Percentiles rank a stretch among this genome's conserved stretches.
phyloP scores from a whole-genome alignment of 176 grass and related monocot species.

The Oryza meyeriana region DNA sequence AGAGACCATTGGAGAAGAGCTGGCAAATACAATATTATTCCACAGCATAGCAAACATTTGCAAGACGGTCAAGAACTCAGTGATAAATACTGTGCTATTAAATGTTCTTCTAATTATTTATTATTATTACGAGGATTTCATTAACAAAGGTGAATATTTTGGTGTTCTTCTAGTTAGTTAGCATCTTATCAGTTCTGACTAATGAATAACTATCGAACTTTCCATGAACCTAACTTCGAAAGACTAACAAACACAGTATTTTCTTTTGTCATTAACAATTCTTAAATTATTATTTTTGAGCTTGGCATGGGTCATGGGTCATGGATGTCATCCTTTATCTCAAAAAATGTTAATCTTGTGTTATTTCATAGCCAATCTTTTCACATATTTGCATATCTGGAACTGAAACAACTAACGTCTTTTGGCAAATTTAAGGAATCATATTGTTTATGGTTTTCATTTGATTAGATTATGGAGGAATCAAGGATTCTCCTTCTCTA shows the following conservation, averaged over 20 bases:
- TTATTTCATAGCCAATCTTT: not conserved
- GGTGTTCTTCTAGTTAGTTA: not conserved
- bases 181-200: not conserved
- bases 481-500: not conserved
- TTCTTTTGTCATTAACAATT: not conserved
- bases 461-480: not conserved
- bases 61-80: constrained; percentile 23
- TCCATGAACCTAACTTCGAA: not conserved
- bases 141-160: not conserved
- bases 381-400: not conserved
- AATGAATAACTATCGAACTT: not conserved
- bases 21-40: constrained; percentile 56
- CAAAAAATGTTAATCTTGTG: not conserved
- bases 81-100: not conserved
- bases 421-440: not conserved
- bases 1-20: constrained; percentile 66
- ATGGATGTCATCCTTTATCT: not conserved
- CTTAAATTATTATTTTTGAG: constrained; percentile 6
- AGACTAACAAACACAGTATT: not conserved
- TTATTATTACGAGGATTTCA: not conserved
- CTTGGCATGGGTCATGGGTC: not conserved
- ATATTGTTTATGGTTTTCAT: not conserved
- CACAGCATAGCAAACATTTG: constrained; percentile 37
- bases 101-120: not conserved
- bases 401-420: not conserved